Conservation (phyloP, 2,329 filamentous ascomycete species). For the Waltergamsia citrina region DNA sequence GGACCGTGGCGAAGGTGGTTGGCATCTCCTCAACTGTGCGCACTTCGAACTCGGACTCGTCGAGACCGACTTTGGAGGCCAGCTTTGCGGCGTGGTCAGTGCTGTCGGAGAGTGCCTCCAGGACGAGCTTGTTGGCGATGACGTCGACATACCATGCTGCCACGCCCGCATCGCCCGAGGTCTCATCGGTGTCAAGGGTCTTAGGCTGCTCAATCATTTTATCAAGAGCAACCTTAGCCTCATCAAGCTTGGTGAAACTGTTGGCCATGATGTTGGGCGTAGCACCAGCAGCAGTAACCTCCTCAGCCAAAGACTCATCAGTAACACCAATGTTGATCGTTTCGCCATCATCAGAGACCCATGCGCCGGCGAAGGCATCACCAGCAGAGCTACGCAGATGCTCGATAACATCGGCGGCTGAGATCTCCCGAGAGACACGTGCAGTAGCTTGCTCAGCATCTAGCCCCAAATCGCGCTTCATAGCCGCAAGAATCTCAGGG, state of each 20-base stretch:
- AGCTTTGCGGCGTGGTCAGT: conserved; percentile 21
- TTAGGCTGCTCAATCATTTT: conserved; percentile 21
- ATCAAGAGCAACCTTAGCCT: conserved; percentile 30
- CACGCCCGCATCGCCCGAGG: conserved; percentile 16
- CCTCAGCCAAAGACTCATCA: conserved; percentile 20
- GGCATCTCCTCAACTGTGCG: conserved; percentile 20
- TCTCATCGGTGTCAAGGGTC: conserved; percentile 13
- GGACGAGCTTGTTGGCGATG: conserved; percentile 26
- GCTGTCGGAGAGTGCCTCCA: conserved; percentile 24
- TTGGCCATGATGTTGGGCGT: conserved; percentile 20
- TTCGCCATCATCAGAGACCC: conserved; percentile 23
- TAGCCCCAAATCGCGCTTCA: conserved; percentile 31
- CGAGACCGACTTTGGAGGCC: conserved; percentile 24
- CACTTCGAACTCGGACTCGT: conserved; percentile 24
- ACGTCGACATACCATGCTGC: conserved; percentile 28
- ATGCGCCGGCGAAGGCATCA: conserved; percentile 25
- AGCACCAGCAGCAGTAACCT: conserved; percentile 24
- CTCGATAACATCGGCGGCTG: conserved; percentile 25
- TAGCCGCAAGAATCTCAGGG: conserved; percentile 28
- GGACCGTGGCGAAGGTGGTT: conserved; percentile 21
- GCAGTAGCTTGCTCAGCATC: conserved; percentile 24
- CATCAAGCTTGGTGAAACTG: conserved; percentile 25
- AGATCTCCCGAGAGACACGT: conserved; percentile 25
- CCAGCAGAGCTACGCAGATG: conserved; percentile 19
- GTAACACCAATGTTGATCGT: conserved; percentile 25